Conservation (phyloP, 768 basidiomycete genomes). For the Lentinula raphanica region DNA sequence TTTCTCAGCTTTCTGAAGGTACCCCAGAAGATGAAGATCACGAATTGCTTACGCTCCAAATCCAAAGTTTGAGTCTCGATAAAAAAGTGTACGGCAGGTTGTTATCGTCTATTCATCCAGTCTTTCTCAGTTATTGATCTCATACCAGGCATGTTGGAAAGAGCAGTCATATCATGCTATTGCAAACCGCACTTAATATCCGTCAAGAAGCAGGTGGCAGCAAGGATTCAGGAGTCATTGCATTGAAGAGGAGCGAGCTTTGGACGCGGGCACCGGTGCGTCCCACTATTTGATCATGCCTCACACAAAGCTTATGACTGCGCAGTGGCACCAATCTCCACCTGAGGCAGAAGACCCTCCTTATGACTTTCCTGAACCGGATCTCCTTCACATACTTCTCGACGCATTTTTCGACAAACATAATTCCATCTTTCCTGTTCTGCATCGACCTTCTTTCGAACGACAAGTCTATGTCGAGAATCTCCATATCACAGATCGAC, state of each 20-base stretch:
- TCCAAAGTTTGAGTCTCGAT: not conserved
- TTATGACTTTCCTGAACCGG: constrained; percentile 41
- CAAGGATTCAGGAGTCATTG: not conserved
- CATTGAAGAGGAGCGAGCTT: not conserved
- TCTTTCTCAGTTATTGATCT: not conserved
- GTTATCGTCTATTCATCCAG: not conserved
- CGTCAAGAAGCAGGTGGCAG: not conserved
- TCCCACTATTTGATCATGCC: not conserved
- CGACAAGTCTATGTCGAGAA: constrained; percentile 17
- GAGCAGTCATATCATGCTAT: not conserved
- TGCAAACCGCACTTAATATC: constrained; percentile 2
- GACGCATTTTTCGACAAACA: constrained; percentile 43
- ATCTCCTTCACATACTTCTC: constrained; percentile 43
- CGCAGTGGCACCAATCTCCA: not conserved
- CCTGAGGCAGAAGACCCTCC: constrained; percentile 1
- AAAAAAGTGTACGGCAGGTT: not conserved
- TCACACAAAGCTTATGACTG: not conserved
- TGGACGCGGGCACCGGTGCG: not conserved
- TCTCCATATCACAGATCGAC: constrained; percentile 30
- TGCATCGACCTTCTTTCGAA: constrained; percentile 50
- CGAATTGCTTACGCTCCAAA: not conserved
- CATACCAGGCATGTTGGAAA: not conserved
- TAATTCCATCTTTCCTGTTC: constrained; percentile 40
- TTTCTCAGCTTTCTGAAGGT: not conserved
- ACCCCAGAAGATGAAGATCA: not conserved